A percentile compares a stretch with the other conserved stretches of the same genome.
These are phyloP conservation scores for Ramaria rubella DNA, from an alignment of 768 basidiomycete genomes.

Conservation along the genomic window DNA sequence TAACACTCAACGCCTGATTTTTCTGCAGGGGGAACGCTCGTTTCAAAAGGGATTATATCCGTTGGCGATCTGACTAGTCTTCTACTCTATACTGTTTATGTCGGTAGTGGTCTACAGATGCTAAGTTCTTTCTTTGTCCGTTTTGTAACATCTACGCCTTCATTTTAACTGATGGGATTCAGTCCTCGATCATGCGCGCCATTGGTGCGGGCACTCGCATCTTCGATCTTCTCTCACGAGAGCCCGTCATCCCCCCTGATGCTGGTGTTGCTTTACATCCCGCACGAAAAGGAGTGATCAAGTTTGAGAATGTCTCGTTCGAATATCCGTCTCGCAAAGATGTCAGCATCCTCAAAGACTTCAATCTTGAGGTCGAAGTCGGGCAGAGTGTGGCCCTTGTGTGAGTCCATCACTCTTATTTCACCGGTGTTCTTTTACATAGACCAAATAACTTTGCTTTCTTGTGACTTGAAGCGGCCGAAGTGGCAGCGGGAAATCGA, in stretches of 20 bases:
- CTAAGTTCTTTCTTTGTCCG: conserved; percentile 47
- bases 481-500: conserved; percentile 93
- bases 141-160: conserved; percentile 15
- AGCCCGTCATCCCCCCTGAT: conserved; percentile 62
- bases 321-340: conserved; percentile 85
- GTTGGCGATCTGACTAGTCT: conserved; percentile 89
- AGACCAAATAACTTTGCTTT: conserved; percentile 8
- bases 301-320: conserved; percentile 79
- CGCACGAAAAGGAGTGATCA: conserved; percentile 58
- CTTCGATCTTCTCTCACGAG: conserved; percentile 86
- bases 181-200: conserved; percentile 95
- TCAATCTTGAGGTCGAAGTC: conserved; percentile 71
- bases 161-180: conserved; percentile 6
- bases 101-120: conserved; percentile 74
- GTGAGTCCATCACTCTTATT: conserved; percentile 43
- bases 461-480: conserved; percentile 51
- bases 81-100: conserved; percentile 86
- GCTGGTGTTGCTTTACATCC: conserved; percentile 52
- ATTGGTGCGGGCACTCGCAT: conserved; percentile 89
- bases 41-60: conserved; percentile 80
- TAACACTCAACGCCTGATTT: not conserved
- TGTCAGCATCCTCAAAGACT: conserved; percentile 73
- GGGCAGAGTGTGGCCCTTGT: conserved; percentile 90
- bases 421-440: no score
- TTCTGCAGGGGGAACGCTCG: conserved; percentile 75